Evolutionary conservation across 2,329 filamentous ascomycete species (phyloP), one percentile per base, ranked within the genome.

Genomic region (Sporothrix mexicana): DNA sequence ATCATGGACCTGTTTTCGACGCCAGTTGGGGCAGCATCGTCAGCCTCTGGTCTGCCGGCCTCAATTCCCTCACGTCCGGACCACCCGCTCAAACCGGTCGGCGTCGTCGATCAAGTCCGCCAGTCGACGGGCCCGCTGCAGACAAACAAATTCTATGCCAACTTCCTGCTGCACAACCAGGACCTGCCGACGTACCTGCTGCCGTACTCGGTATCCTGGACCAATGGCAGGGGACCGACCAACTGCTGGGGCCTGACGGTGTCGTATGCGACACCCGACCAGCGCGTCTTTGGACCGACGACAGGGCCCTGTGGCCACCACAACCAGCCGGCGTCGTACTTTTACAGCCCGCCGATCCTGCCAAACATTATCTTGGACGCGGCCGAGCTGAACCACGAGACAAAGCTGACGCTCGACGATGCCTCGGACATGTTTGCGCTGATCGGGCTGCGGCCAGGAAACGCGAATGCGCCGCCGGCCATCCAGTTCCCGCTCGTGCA

Each of bases 401-500:
- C 93, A 0, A 80, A 83, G 7, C 78, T 92, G 43, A 88, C 87
- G 0, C 85, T 80, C 15, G 85, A 88, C 79, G 83, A 81, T 76
- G 80, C 87, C 76, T 90, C 84, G 72, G 88, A 85, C 70, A 91
- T 84, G 78, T 92, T 84, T 49, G 87, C 83, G 15, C 90, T 93
- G 75, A 89, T 94, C 62, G 91, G 92, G 61, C 84, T 98, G 45
- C 86, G 84, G 69, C 85, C 86, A 2, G 83, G 85, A 25, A 36
- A 55, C 3, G 20, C 69, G 10, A 78, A 80, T n/a, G 83, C 84
- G 2, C 80, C 84, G 0, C 87, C 91, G 0, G 84, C 87, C 0
- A 86, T 98, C 23, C 91, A 88, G 0, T 94, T 97, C 76, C 94
- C 95, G 0, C 79, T 98, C 8, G 90, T 97, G 0, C 95, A 98